phyloP scores from a whole-genome alignment of 306 rosid genomes.

The Acmispon strigosus region DNA sequence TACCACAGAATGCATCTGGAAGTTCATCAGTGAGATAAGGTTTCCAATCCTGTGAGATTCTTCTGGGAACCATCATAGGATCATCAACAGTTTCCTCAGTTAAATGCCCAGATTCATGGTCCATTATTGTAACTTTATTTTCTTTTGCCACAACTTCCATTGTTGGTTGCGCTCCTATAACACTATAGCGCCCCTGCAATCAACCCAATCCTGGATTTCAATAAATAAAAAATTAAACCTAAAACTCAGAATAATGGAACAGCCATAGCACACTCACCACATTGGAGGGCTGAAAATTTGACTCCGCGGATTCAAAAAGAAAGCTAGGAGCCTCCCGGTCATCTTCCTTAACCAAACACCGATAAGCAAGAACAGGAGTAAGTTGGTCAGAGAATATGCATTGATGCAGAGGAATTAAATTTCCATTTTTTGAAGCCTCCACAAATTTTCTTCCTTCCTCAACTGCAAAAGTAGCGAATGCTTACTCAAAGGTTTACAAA shows the following conservation, averaged over 20 bases:
- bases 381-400: conserved; percentile 80
- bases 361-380: conserved; percentile 72
- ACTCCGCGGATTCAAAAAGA: conserved; percentile 80
- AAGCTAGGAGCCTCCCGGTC: conserved; percentile 81
- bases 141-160: conserved; percentile 82
- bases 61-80: conserved; percentile 54
- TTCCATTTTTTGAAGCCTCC: conserved; percentile 53
- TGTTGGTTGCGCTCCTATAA: conserved; percentile 68
- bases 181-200: conserved; percentile 76
- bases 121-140: conserved; percentile 56
- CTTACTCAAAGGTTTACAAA: not conserved
- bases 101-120: conserved; percentile 46
- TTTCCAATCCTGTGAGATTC: conserved; percentile 60
- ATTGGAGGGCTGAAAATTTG: conserved; percentile 22
- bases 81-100: conserved; percentile 58
- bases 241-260: not conserved
- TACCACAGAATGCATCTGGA: conserved; percentile 87
- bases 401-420: conserved; percentile 54
- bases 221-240: not conserved
- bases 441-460: conserved; percentile 34
- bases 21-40: conserved; percentile 50
- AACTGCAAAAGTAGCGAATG: conserved; percentile 18
- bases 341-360: conserved; percentile 59
- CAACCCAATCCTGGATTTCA: conserved; percentile 11
- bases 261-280: conserved; percentile 21